Evolutionary conservation across 345 rosid species (phyloP).

Genomic region (Aegle marmelos): DNA sequence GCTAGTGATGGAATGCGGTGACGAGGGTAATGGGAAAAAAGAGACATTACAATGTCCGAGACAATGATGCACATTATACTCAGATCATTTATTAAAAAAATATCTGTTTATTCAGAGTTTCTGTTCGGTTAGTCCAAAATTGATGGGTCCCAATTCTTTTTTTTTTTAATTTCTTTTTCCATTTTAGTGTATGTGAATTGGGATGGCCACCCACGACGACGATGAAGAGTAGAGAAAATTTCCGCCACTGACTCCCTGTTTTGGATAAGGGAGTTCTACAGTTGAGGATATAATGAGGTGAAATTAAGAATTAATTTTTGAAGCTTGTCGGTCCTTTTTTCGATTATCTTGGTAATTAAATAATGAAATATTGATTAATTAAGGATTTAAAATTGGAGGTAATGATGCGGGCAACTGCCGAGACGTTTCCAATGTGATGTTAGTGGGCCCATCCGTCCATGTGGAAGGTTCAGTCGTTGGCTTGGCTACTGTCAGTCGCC

Average conservation of each 20-base stretch:
- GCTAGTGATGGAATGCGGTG: too few species aligned
- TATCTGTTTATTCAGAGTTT: too few species aligned
- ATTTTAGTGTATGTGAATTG: not conserved
- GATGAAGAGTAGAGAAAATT: not conserved
- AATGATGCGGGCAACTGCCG: not conserved
- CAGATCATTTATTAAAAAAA: too few species aligned
- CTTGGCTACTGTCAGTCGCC: constrained; percentile 43
- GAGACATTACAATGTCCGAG: too few species aligned
- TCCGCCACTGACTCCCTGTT: not conserved
- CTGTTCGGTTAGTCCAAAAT: not conserved
- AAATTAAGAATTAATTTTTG: not conserved
- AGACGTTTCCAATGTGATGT: not conserved
- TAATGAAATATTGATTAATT: not conserved
- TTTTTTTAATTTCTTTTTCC: not conserved
- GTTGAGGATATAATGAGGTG: not conserved
- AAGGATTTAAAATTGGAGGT: not conserved
- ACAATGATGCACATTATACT: not conserved
- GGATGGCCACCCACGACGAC: not conserved
- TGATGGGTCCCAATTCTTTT: not conserved
- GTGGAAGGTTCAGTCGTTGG: constrained; percentile 12
- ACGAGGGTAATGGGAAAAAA: too few species aligned
- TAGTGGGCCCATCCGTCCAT: constrained; percentile 7
- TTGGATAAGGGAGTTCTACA: constrained; percentile 11
- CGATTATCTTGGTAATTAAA: not conserved
- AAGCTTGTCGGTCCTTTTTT: not conserved